Base-by-base conservation (phyloP, 1,284 basidiomycete species). In the Meira miltonrushii region DNA sequence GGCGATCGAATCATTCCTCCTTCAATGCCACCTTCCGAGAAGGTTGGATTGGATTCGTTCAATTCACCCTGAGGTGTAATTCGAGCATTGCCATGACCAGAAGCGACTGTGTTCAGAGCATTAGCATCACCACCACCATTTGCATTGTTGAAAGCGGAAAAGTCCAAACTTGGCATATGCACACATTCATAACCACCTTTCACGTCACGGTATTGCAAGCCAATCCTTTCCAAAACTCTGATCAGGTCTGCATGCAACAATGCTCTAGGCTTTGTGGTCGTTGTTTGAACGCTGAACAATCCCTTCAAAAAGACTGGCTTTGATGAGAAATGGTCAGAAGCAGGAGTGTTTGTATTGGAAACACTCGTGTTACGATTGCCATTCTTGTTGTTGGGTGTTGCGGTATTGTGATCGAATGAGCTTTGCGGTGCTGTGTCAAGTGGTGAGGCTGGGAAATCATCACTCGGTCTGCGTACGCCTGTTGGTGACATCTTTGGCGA, bases 171-270 rank as follows among this genome's bases (percentile, higher is more conserved):
- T 0, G 94, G 94, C 53, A 90, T 81, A 78, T 97, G 92, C 23
- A 94, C 88, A 79, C 94, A 98, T 78, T 97, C 94, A 77, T 93
- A 98, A 0, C 94, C 94, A 57, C 86, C 84, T 77, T 87, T 88
- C 70, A 87, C 92, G 77, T 93, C 90, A 41, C 90, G 85, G 78
- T 94, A 91, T 78, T 92, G 90, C 51, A 98, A 88, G 61, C 93
- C 91, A 84, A 97, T 90, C 50, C 92, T 85, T 69, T 94, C 90
- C 44, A 98, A 83, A 1, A 96, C 92, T 15, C 86, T 85, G 47
- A 86, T 84, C 64, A 98, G 87, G 78, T 96, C 92, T 39, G 83
- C 81, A 72, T 91, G 88, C 79, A 97, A 87, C 12, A 85, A 83
- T 6, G 84, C 81, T 1, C 92, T 88, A 9, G 88, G 80, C 75